Conservation (phyloP, 140 eudicot species). For the Stevia rebaudiana region DNA sequence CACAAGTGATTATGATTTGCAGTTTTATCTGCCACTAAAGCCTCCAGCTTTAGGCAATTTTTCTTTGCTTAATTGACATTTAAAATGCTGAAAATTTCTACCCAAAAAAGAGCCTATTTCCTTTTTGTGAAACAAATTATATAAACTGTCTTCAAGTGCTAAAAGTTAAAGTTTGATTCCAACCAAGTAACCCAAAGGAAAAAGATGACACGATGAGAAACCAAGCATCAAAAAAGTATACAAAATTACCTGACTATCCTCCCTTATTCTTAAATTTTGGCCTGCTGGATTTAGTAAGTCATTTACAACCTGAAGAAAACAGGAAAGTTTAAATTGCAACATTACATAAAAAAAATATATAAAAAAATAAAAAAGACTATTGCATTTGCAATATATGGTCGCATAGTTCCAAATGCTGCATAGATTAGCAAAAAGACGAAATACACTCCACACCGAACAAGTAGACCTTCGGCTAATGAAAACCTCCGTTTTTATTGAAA, state of each 20-base stretch:
- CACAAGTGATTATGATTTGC: conserved; percentile 3
- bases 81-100: too few relatives aligned
- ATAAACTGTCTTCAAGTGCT: neutral
- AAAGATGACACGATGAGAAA: conserved; percentile 7
- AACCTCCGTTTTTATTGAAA: too few relatives aligned
- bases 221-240: neutral
- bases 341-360: neutral
- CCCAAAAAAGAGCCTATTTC: neutral
- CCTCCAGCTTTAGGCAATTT: conserved; percentile 4
- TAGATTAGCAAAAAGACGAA: neutral
- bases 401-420: neutral
- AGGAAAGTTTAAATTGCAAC: conserved; percentile 6
- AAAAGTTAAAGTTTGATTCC: neutral
- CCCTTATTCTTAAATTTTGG: conserved; percentile 85
- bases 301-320: conserved; percentile 79
- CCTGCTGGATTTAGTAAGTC: conserved; percentile 97
- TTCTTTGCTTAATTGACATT: neutral
- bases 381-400: conserved; percentile 3
- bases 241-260: conserved; percentile 78
- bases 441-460: neutral
- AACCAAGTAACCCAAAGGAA: neutral
- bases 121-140: neutral
- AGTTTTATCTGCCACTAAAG: neutral
- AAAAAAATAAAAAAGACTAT: neutral
- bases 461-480: too few relatives aligned